Evolutionary conservation across 176 grass and related monocot genomes (phyloP).

Genomic region (Areca catechu): DNA sequence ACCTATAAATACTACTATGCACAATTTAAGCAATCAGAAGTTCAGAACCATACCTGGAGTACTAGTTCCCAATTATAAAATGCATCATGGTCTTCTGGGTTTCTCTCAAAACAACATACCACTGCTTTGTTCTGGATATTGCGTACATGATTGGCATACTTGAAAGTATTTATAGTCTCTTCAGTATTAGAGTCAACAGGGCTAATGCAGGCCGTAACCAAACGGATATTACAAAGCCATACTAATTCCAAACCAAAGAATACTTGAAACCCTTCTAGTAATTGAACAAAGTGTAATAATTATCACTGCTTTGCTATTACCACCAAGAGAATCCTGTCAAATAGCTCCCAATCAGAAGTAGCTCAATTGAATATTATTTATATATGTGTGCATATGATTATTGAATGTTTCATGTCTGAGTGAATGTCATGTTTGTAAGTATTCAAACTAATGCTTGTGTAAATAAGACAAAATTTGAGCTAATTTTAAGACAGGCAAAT

Average conservation of each 20-base stretch:
- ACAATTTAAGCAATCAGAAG: neutral
- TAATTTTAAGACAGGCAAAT: too few relatives aligned
- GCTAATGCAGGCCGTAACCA: constrained; percentile 62
- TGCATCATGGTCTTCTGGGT: constrained; percentile 90
- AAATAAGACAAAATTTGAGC: too few relatives aligned
- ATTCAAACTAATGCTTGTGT: too few relatives aligned
- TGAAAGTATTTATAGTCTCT: constrained; percentile 81
- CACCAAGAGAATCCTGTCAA: constrained; percentile 74
- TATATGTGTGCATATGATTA: too few relatives aligned
- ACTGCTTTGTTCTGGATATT: constrained; percentile 87
- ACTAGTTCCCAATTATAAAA: constrained; percentile 99
- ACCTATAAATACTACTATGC: neutral
- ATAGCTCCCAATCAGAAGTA: neutral
- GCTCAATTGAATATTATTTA: neutral
- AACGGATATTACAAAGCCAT: neutral
- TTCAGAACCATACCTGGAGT: constrained; percentile 58
- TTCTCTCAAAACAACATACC: constrained; percentile 71
- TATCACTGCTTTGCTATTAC: constrained; percentile 83
- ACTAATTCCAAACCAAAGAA: too few relatives aligned
- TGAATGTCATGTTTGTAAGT: too few relatives aligned
- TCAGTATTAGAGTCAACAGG: constrained; percentile 78
- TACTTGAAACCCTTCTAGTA: too few relatives aligned
- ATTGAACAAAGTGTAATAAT: constrained; percentile 17
- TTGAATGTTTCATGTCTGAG: too few relatives aligned
- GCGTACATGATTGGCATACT: constrained; percentile 78